Evolutionary conservation across 139 green algal species (phyloP).

Genomic region (Cymbomonas tetramitiformis): DNA sequence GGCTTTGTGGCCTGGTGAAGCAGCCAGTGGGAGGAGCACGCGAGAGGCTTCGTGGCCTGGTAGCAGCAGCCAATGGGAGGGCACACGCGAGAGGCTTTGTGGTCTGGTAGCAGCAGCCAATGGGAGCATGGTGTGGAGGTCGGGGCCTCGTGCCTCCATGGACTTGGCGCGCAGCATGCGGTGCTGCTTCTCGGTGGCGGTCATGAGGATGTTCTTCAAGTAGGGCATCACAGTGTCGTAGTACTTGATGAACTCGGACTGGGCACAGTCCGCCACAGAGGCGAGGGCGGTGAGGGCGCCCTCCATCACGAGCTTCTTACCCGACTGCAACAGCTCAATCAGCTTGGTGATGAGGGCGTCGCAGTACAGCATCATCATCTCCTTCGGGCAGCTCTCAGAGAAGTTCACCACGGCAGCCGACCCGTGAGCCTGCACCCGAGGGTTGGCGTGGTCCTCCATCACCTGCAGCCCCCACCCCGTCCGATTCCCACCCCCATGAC

Average conservation of each 20-base stretch:
- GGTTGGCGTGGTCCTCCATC: slow-evolving; percentile 78
- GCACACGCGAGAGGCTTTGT: too few relatives aligned
- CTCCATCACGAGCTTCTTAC: slow-evolving; percentile 50
- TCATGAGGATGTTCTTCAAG: slow-evolving; percentile 63
- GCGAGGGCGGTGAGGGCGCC: slow-evolving; percentile 85
- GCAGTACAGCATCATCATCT: slow-evolving; percentile 76
- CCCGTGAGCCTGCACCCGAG: slow-evolving; percentile 84
- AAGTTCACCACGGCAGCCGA: slow-evolving; percentile 93
- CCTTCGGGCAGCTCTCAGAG: slow-evolving; percentile 49
- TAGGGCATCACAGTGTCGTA: slow-evolving; percentile 82
- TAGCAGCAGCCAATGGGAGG: too few relatives aligned
- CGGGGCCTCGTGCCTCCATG: too few relatives aligned
- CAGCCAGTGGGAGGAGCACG: too few relatives aligned
- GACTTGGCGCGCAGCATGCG: slow-evolving; percentile 78
- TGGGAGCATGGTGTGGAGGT: too few relatives aligned
- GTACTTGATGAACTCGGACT: slow-evolving; percentile 76
- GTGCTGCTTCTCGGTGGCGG: slow-evolving; percentile 51
- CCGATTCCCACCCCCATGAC: too few relatives aligned
- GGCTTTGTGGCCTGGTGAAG: too few relatives aligned
- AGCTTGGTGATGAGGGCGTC: slow-evolving; percentile 78
- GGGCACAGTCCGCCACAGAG: slow-evolving; percentile 71
- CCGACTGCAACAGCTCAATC: slow-evolving; percentile 56
- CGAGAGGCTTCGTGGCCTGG: too few relatives aligned
- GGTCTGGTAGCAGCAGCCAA: too few relatives aligned
- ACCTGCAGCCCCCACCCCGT: too few relatives aligned